Evolutionary conservation across 371 early-diverging fungal genomes (phyloP).

Genomic region (Zychaea mexicana): DNA sequence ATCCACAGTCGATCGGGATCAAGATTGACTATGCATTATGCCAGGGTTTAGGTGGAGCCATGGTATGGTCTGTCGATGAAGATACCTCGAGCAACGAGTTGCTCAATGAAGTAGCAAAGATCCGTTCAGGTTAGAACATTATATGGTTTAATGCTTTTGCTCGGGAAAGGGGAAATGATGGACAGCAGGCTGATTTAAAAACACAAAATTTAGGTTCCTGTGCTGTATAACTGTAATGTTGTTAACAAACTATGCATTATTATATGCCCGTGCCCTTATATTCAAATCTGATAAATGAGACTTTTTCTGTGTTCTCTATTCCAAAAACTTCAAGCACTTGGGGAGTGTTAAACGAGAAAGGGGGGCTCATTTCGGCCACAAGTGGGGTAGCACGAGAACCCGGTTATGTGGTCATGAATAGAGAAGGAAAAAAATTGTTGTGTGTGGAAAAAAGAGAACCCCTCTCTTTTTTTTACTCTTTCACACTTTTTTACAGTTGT

Average conservation of each 20-base stretch:
- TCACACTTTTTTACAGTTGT: background rate
- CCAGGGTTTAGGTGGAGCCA: slow-evolving; percentile 50
- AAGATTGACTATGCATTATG: slow-evolving; percentile 49
- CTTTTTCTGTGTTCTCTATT: background rate
- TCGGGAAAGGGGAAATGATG: too few relatives aligned
- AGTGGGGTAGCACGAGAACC: too few relatives aligned
- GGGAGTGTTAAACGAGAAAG: too few relatives aligned
- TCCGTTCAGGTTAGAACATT: slow-evolving; percentile 14
- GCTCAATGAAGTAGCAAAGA: slow-evolving; percentile 20
- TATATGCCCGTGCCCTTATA: background rate
- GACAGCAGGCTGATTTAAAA: too few relatives aligned
- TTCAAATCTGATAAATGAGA: too few relatives aligned
- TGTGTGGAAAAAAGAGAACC: background rate
- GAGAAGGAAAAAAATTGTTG: too few relatives aligned
- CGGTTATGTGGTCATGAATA: too few relatives aligned
- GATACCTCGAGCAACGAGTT: slow-evolving; percentile 29
- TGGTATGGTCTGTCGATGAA: slow-evolving; percentile 54
- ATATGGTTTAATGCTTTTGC: too few relatives aligned
- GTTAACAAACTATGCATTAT: background rate
- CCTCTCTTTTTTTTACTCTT: background rate
- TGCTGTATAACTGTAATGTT: background rate
- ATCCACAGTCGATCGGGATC: slow-evolving; percentile 47
- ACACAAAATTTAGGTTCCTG: background rate
- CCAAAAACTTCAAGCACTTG: too few relatives aligned
- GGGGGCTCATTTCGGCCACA: too few relatives aligned